Evolutionary conservation across 164 flowering plant species (phyloP).

Genomic region (Kalanchoe fedtschenkoi): DNA sequence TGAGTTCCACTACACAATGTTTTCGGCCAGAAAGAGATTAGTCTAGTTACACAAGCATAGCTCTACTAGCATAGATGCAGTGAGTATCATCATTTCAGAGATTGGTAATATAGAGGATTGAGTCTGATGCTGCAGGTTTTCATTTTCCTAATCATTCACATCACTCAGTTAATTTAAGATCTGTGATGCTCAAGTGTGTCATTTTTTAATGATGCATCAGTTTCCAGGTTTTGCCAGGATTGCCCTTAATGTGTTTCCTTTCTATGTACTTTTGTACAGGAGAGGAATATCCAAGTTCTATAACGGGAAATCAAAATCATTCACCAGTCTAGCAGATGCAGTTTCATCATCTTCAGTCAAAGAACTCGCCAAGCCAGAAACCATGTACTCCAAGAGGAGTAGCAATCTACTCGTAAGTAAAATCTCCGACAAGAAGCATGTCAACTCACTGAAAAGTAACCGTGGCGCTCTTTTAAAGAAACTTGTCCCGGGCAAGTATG

Average conservation of each 20-base stretch:
- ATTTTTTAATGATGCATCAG: not conserved
- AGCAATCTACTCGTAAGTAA: slow-evolving; percentile 1
- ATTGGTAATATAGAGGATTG: too few species aligned
- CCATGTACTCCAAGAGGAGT: not conserved
- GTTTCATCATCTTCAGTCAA: slow-evolving; percentile 7
- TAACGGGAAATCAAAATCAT: slow-evolving; percentile 10
- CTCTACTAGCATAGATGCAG: too few species aligned
- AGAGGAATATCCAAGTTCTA: slow-evolving; percentile 10
- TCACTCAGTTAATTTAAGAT: not conserved
- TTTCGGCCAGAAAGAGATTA: too few species aligned
- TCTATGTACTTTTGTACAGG: not conserved
- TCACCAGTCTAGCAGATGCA: slow-evolving; percentile 10
- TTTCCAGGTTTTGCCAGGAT: not conserved
- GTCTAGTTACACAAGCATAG: too few species aligned
- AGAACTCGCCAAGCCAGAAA: slow-evolving; percentile 8
- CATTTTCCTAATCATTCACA: not conserved
- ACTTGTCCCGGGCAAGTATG: not conserved
- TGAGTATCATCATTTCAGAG: too few species aligned
- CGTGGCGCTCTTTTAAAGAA: slow-evolving; percentile 1
- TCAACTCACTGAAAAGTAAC: not conserved
- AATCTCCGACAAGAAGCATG: not conserved
- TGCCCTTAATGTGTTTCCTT: not conserved
- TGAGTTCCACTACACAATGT: not conserved
- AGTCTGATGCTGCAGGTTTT: not conserved
- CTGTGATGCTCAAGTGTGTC: not conserved